Evolutionary conservation across 768 basidiomycete genomes (phyloP).

Genomic region (Pisolithus tinctorius): DNA sequence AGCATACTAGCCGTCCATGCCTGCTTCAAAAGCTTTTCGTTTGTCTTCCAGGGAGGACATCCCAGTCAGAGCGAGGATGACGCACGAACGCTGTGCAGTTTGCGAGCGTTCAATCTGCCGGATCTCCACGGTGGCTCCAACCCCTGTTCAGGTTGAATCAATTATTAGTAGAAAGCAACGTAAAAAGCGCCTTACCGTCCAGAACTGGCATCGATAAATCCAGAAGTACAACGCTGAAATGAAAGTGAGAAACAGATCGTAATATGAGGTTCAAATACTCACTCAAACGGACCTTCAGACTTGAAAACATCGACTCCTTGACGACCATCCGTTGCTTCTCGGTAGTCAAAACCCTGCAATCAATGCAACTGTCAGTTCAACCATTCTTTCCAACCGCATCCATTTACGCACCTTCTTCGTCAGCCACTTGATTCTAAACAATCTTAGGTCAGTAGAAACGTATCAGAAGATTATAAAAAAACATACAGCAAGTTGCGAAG

Average conservation of each 20-base stretch:
- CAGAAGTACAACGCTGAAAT: constrained; percentile 69
- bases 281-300: constrained; percentile 81
- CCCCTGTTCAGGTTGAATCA: constrained; percentile 38
- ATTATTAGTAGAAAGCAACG: not conserved
- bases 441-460: constrained; percentile 7
- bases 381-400: not conserved
- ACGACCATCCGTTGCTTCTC: constrained; percentile 78
- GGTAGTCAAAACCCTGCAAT: constrained; percentile 60
- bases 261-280: constrained; percentile 23
- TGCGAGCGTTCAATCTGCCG: constrained; percentile 59
- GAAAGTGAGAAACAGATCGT: constrained; percentile 1
- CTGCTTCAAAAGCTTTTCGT: constrained; percentile 82
- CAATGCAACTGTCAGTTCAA: constrained; percentile 1
- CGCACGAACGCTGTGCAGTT: constrained; percentile 27
- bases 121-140: constrained; percentile 80
- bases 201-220: constrained; percentile 94
- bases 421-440: constrained; percentile 55
- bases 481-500: constrained; percentile 77
- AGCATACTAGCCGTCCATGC: constrained; percentile 94
- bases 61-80: constrained; percentile 86
- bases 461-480: not conserved
- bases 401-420: constrained; percentile 38
- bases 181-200: constrained; percentile 49
- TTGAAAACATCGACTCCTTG: constrained; percentile 76
- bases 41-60: constrained; percentile 94